Evolutionary conservation across 352 stramenopile species (phyloP).

Genomic region (Halophytophthora batemanensis): DNA sequence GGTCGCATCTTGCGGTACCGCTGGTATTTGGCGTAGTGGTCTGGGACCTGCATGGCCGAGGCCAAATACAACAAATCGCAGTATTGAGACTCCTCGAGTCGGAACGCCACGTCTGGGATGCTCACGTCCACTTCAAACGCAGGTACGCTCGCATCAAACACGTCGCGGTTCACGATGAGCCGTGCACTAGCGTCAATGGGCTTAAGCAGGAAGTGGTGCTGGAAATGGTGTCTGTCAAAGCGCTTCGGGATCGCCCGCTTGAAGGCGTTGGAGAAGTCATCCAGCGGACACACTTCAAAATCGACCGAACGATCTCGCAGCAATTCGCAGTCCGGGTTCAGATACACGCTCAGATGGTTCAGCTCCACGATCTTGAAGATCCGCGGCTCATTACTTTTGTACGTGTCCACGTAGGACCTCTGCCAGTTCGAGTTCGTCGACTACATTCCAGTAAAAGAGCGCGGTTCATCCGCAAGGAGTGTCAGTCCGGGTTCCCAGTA

Average conservation of each 20-base stretch:
- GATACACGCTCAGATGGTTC: constrained; percentile 85
- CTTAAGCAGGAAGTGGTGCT: constrained; percentile 85
- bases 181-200: constrained; percentile 77
- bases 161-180: constrained; percentile 81
- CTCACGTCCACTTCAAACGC: constrained; percentile 83
- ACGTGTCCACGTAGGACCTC: constrained; percentile 75
- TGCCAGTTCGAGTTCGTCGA: constrained; percentile 88
- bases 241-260: constrained; percentile 79
- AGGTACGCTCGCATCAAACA: constrained; percentile 66
- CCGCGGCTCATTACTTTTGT: constrained; percentile 75
- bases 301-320: constrained; percentile 51
- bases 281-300: constrained; percentile 66
- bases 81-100: constrained; percentile 85
- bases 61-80: constrained; percentile 82
- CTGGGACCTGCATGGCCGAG: constrained; percentile 63
- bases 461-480: background rate
- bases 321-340: constrained; percentile 78
- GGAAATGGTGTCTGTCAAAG: constrained; percentile 66
- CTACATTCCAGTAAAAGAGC: constrained; percentile 19
- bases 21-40: constrained; percentile 77
- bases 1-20: constrained; percentile 76
- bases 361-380: constrained; percentile 90
- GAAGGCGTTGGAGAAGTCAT: constrained; percentile 77
- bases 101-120: constrained; percentile 74
- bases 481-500: background rate